These are phyloP conservation scores for Chalara sp. DNA, from an alignment of 2,329 filamentous ascomycete genomes.

Conservation along the genomic window DNA sequence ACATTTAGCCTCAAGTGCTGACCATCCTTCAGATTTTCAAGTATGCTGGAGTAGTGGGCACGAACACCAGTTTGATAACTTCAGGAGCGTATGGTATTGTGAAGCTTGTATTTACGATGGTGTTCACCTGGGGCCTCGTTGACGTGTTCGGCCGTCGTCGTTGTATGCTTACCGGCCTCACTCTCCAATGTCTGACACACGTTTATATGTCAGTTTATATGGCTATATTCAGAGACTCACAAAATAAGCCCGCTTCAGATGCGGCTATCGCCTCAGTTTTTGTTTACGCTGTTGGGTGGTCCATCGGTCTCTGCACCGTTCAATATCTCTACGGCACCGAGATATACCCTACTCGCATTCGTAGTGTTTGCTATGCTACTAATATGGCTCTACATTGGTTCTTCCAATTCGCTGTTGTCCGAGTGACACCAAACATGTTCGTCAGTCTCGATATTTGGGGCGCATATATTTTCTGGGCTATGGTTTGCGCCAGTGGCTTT, in stretches of 20 bases:
- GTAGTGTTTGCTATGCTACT: conserved; percentile 43
- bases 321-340: conserved; percentile 50
- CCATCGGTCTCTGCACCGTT: conserved; percentile 47
- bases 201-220: conserved; percentile 49
- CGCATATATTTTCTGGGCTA: conserved; percentile 47
- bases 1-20: background rate
- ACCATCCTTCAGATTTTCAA: conserved; percentile 35
- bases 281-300: conserved; percentile 49
- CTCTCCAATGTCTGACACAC: conserved; percentile 41
- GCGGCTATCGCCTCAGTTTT: conserved; percentile 49
- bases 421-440: conserved; percentile 49
- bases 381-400: conserved; percentile 51
- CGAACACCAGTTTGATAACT: conserved; percentile 40
- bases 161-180: conserved; percentile 39
- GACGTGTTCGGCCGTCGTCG: conserved; percentile 44
- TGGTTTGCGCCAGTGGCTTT: conserved; percentile 39
- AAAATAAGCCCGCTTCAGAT: conserved; percentile 40
- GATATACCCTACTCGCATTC: conserved; percentile 47
- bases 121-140: conserved; percentile 48
- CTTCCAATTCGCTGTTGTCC: conserved; percentile 50
- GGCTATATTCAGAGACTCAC: conserved; percentile 32
- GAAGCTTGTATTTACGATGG: conserved; percentile 50
- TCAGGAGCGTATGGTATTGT: conserved; percentile 49
- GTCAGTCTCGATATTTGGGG: conserved; percentile 46
- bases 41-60: conserved; percentile 40